Percentiles rank a stretch among this genome's conserved stretches.
Conservation (phyloP, 768 basidiomycete genomes). For the Clavaria fumosa region DNA sequence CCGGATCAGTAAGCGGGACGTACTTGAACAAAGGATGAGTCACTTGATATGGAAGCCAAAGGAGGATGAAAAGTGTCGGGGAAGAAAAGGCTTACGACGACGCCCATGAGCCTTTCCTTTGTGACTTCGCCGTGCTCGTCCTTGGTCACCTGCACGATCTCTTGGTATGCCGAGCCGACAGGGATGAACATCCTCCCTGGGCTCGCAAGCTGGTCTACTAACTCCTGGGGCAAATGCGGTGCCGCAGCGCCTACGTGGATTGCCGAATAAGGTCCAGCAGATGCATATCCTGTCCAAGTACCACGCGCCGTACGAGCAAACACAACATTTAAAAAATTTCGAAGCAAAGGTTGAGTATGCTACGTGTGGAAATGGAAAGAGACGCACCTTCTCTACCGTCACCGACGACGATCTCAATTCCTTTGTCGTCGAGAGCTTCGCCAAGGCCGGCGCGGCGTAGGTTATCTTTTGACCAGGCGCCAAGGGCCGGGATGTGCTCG, state of each 20-base stretch:
- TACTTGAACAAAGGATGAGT: constrained; percentile 28
- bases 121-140: constrained; percentile 50
- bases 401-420: constrained; percentile 50
- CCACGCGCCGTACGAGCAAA: constrained; percentile 16
- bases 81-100: constrained; percentile 39
- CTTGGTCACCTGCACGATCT: constrained; percentile 72
- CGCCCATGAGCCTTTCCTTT: constrained; percentile 56
- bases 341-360: background rate
- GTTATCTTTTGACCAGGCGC: constrained; percentile 54
- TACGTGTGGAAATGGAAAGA: constrained; percentile 2
- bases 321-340: constrained; percentile 20
- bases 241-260: constrained; percentile 96
- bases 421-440: constrained; percentile 31
- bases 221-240: constrained; percentile 46
- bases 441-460: constrained; percentile 51
- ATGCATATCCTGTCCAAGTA: background rate
- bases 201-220: constrained; percentile 63
- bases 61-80: background rate
- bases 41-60: constrained; percentile 5
- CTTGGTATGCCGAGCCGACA: constrained; percentile 46
- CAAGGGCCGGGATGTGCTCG: constrained; percentile 76
- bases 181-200: constrained; percentile 89
- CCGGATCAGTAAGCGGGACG: constrained; percentile 52
- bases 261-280: constrained; percentile 51
- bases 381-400: constrained; percentile 62